These are phyloP conservation scores for Xylaria acuta DNA, from an alignment of 495 filamentous ascomycete genomes.

Conservation along the genomic window DNA sequence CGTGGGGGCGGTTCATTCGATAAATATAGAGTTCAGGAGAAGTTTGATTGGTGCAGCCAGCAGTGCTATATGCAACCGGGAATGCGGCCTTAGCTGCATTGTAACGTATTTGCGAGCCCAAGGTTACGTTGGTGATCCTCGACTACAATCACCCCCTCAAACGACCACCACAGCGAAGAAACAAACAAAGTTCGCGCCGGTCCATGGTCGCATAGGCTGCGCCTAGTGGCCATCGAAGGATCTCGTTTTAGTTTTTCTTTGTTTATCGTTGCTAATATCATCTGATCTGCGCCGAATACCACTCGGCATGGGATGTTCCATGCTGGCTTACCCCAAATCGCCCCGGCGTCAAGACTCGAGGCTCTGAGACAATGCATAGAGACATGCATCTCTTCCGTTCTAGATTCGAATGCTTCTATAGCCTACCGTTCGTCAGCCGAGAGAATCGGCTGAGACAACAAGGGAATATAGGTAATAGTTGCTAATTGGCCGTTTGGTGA, in stretches of 20 bases:
- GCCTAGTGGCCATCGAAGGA: conserved; percentile 1
- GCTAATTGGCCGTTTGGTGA: conserved; percentile 13
- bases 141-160: conserved; percentile 15
- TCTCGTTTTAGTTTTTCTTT: background rate
- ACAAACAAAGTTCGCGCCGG: background rate
- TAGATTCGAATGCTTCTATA: conserved; percentile 7
- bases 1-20: conserved; percentile 27
- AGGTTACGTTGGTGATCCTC: conserved; percentile 21
- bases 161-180: background rate
- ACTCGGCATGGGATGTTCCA: conserved; percentile 15
- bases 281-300: conserved; percentile 8
- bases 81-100: conserved; percentile 19
- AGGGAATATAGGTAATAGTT: background rate
- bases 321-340: background rate
- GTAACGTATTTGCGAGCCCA: conserved; percentile 9
- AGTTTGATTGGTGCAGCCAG: conserved; percentile 14
- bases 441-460: background rate
- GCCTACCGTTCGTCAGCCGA: conserved; percentile 7
- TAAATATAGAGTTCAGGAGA: conserved; percentile 23
- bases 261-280: conserved; percentile 9
- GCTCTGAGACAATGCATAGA: conserved; percentile 10
- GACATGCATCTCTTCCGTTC: conserved; percentile 16
- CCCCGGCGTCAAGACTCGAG: conserved; percentile 16
- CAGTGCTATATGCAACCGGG: conserved; percentile 6
- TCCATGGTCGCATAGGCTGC: conserved; percentile 19